Conservation (phyloP, 108 stramenopile genomes). For the Epithemia pelagica region DNA sequence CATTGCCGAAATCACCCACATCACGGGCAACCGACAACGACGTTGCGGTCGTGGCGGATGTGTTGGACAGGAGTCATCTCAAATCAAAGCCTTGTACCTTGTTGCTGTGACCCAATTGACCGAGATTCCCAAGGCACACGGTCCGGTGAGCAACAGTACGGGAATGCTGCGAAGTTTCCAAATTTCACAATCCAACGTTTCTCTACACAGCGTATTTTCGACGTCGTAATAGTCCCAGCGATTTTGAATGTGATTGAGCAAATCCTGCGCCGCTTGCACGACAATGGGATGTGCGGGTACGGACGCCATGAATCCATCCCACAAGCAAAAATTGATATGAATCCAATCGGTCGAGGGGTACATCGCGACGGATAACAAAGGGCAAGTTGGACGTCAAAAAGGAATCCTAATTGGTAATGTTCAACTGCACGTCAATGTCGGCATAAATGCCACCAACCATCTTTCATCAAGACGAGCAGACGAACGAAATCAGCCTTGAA, state of each 20-base stretch:
- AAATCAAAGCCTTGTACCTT: not conserved
- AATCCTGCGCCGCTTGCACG: conserved; percentile 57
- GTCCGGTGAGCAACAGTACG: conserved; percentile 68
- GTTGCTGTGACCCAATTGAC: conserved; percentile 59
- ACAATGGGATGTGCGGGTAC: conserved; percentile 79
- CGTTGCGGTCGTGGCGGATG: too few relatives aligned
- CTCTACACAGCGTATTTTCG: conserved; percentile 15
- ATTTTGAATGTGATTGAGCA: conserved; percentile 73
- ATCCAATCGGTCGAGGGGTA: not conserved
- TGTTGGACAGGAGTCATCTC: too few relatives aligned
- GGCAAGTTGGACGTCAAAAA: conserved; percentile 57
- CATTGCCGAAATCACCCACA: conserved; percentile 2
- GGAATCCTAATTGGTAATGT: conserved; percentile 56
- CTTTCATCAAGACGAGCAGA: conserved; percentile 69
- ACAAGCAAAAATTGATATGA: conserved; percentile 36
- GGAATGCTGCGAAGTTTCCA: conserved; percentile 50
- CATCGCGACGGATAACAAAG: conserved; percentile 71
- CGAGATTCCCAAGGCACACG: conserved; percentile 64
- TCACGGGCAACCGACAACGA: too few relatives aligned
- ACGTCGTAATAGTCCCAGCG: conserved; percentile 67
- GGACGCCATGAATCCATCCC: conserved; percentile 76
- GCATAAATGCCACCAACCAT: conserved; percentile 78
- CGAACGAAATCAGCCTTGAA: conserved; percentile 81
- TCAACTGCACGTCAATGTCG: conserved; percentile 77
- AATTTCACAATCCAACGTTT: conserved; percentile 45